These are phyloP conservation scores for Aureobasidium namibiae DNA, from an alignment of 2,329 filamentous ascomycete species.

Conservation along the genomic window DNA sequence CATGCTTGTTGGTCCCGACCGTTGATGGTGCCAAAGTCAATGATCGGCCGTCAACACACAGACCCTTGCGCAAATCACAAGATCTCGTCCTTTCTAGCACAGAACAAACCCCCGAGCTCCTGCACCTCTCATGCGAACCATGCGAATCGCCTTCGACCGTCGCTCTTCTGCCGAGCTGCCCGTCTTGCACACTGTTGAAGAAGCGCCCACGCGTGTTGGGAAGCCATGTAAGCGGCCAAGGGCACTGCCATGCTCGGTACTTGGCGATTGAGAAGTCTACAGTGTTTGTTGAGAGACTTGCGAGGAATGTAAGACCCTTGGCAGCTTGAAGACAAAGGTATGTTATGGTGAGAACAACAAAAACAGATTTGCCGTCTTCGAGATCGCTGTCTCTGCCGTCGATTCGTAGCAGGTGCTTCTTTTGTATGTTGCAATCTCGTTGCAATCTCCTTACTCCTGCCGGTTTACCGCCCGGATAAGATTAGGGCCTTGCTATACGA, in stretches of 20 bases:
- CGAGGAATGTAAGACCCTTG: neutral
- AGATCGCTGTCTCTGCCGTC: neutral
- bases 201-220: neutral
- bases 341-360: neutral
- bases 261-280: neutral
- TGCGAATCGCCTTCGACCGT: neutral
- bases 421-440: constrained; percentile 1
- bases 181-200: neutral
- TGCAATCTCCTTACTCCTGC: neutral
- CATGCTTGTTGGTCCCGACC: neutral
- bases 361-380: neutral
- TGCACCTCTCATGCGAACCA: constrained; percentile 1
- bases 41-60: constrained; percentile 8
- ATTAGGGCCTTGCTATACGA: neutral
- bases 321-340: neutral
- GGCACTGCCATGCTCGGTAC: neutral
- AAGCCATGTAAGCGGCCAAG: neutral
- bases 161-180: neutral
- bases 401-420: neutral
- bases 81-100: neutral
- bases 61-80: neutral
- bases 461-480: neutral
- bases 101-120: neutral
- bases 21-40: neutral
- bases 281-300: neutral